Evolutionary conservation across 805 yeast species (phyloP).

Genomic region (Metschnikowia amazonensis): DNA sequence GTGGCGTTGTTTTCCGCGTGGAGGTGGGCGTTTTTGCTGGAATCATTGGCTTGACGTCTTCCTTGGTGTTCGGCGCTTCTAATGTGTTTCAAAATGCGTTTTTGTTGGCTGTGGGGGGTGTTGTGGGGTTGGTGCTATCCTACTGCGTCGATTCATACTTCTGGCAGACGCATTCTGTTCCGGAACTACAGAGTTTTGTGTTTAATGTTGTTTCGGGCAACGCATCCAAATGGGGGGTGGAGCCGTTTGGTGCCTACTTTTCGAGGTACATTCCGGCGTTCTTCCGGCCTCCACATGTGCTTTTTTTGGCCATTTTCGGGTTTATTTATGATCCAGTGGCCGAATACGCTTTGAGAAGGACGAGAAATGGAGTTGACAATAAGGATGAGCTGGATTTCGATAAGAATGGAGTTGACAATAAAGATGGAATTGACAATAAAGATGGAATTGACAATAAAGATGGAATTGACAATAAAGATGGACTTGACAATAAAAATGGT

Average conservation of each 20-base stretch:
- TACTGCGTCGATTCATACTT: slow-evolving; percentile 64
- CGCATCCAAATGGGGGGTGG: slow-evolving; percentile 77
- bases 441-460: too few relatives aligned
- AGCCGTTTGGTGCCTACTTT: slow-evolving; percentile 71
- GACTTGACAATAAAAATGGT: too few relatives aligned
- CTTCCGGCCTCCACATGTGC: slow-evolving; percentile 45
- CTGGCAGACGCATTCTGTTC: slow-evolving; percentile 62
- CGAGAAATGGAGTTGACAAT: too few relatives aligned
- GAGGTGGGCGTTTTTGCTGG: slow-evolving; percentile 59
- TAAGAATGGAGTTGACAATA: too few relatives aligned
- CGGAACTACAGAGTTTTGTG: slow-evolving; percentile 69
- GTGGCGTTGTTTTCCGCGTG: slow-evolving; percentile 65
- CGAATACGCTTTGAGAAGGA: slow-evolving; percentile 20
- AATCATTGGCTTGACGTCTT: slow-evolving; percentile 45
- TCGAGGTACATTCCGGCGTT: slow-evolving; percentile 40
- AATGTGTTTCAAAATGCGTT: slow-evolving; percentile 35
- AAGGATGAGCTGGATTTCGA: too few relatives aligned
- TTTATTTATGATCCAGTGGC: slow-evolving; percentile 43
- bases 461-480: too few relatives aligned
- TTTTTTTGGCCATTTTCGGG: slow-evolving; percentile 33
- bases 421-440: too few relatives aligned
- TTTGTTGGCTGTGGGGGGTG: slow-evolving; percentile 46
- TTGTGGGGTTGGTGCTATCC: slow-evolving; percentile 48
- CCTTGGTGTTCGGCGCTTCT: slow-evolving; percentile 45
- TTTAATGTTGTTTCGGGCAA: slow-evolving; percentile 78